These are phyloP conservation scores for Xylariaceae sp. DNA, from an alignment of 2,329 filamentous ascomycete species.

Conservation along the genomic window DNA sequence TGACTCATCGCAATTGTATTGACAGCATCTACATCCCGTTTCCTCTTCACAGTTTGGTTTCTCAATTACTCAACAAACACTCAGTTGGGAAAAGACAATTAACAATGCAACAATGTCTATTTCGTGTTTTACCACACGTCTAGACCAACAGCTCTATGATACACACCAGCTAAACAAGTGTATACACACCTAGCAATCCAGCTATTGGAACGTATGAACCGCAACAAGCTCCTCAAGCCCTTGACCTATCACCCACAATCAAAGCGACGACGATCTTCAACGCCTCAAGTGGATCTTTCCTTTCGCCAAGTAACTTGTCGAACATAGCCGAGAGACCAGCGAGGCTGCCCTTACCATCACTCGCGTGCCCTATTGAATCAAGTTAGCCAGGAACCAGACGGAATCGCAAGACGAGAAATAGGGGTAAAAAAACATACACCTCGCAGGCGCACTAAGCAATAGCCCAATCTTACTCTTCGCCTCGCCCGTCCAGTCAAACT, in stretches of 20 bases:
- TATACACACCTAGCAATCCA: background rate
- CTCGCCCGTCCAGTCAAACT: conserved; percentile 69
- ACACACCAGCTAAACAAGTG: no score
- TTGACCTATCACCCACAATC: conserved; percentile 41
- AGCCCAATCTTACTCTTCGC: conserved; percentile 55
- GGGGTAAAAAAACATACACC: conserved; percentile 49
- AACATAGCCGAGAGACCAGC: conserved; percentile 57
- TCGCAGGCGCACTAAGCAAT: conserved; percentile 51
- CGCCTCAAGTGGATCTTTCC: conserved; percentile 51
- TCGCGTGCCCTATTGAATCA: conserved; percentile 51
- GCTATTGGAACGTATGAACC: background rate
- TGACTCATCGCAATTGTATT: no score
- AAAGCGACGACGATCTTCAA: conserved; percentile 57
- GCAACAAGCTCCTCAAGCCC: background rate
- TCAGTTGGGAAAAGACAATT: no score
- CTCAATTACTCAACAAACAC: no score
- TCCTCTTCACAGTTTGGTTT: no score
- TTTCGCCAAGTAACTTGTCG: conserved; percentile 50
- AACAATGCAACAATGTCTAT: no score
- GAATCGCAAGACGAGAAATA: background rate
- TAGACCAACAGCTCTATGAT: no score
- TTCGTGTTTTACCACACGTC: no score
- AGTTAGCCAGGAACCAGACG: background rate
- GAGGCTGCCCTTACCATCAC: conserved; percentile 52
- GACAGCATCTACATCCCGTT: no score